These are phyloP conservation scores for Trichosporon asahii DNA, from an alignment of 1,284 basidiomycete genomes.

Conservation along the genomic window DNA sequence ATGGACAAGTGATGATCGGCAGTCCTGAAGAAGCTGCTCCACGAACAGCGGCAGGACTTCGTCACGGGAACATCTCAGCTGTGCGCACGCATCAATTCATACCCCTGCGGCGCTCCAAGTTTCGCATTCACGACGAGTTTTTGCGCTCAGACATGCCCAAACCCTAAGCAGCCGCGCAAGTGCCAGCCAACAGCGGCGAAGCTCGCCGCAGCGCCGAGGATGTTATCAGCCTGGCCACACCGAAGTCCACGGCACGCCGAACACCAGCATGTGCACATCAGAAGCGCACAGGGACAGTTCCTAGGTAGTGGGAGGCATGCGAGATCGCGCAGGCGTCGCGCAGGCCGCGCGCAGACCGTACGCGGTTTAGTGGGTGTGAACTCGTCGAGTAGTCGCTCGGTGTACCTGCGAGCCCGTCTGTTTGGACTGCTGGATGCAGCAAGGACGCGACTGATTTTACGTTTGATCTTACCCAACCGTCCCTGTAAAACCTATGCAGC, in stretches of 20 bases:
- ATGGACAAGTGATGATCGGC: neutral
- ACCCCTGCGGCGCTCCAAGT: neutral
- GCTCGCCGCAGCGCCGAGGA: neutral
- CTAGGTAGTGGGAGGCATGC: neutral
- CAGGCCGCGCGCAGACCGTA: too few relatives aligned
- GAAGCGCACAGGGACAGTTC: neutral
- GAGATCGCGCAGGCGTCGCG: neutral
- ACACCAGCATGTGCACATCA: neutral
- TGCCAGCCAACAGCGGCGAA: neutral
- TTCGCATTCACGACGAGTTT: neutral
- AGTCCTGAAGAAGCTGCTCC: neutral
- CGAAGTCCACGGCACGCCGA: neutral
- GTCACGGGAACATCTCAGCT: neutral
- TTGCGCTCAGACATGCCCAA: neutral
- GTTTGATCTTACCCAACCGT: neutral
- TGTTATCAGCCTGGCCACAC: neutral
- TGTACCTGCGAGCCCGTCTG: neutral
- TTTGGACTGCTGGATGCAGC: neutral
- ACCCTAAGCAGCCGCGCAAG: neutral
- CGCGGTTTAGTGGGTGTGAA: neutral
- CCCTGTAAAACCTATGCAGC: slow-evolving; percentile 1
- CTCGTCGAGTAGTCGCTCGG: neutral
- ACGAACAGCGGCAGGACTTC: too few relatives aligned
- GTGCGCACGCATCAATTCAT: neutral
- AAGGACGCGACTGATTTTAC: slow-evolving; percentile 11